These are phyloP conservation scores for Podaxis mareebaensis DNA, from an alignment of 768 basidiomycete genomes.

Conservation along the genomic window DNA sequence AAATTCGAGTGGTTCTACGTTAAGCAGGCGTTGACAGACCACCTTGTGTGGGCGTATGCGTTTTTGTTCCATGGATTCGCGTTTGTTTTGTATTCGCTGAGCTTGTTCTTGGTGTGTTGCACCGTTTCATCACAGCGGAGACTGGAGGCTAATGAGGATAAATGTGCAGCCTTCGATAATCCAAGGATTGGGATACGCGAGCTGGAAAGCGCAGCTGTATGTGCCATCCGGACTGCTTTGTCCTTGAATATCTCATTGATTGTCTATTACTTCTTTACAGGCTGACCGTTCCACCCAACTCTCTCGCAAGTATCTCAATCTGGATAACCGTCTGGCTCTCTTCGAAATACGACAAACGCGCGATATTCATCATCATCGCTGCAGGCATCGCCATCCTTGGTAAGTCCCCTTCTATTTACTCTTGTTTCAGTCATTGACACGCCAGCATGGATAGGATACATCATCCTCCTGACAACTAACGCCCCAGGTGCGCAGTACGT, in stretches of 20 bases:
- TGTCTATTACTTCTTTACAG: slow-evolving; percentile 26
- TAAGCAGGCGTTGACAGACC: slow-evolving; percentile 55
- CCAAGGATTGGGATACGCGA: slow-evolving; percentile 52
- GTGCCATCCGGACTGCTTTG: slow-evolving; percentile 16
- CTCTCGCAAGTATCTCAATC: slow-evolving; percentile 49
- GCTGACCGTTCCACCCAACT: slow-evolving; percentile 62
- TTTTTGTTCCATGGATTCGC: slow-evolving; percentile 63
- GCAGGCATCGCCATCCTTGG: slow-evolving; percentile 54
- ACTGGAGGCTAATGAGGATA: too few species aligned
- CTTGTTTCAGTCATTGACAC: background rate
- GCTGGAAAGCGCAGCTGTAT: slow-evolving; percentile 63
- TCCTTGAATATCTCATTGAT: background rate
- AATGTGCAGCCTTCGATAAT: slow-evolving; percentile 56
- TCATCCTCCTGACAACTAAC: slow-evolving; percentile 49
- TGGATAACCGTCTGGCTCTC: slow-evolving; percentile 53
- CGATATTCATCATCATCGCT: slow-evolving; percentile 52
- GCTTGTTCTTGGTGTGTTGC: slow-evolving; percentile 52
- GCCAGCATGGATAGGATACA: slow-evolving; percentile 43
- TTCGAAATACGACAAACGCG: slow-evolving; percentile 43
- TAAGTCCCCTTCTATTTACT: slow-evolving; percentile 20
- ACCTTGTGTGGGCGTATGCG: slow-evolving; percentile 60
- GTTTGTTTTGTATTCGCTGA: slow-evolving; percentile 57
- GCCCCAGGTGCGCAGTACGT: slow-evolving; percentile 57
- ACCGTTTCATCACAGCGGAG: too few species aligned
- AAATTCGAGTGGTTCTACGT: slow-evolving; percentile 60